Conservation (phyloP, 2,329 filamentous ascomycete species). For the Pseudomassariella vexata region DNA sequence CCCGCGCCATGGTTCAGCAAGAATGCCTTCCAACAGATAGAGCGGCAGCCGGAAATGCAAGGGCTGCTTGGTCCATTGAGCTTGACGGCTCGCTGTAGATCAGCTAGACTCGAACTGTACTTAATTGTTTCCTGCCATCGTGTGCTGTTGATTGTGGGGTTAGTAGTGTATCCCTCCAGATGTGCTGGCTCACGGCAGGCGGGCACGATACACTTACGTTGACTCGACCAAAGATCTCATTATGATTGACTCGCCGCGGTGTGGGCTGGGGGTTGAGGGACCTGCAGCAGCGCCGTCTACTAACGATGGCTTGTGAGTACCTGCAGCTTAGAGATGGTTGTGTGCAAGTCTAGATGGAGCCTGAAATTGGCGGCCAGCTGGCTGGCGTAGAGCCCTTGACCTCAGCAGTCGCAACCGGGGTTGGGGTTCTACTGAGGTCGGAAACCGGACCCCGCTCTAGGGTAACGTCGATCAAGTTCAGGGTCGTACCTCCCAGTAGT, state of each 20-base stretch:
- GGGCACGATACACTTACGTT: slow-evolving; percentile 17
- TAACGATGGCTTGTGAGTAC: neutral
- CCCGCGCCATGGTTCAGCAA: slow-evolving; percentile 68
- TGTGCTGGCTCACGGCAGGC: neutral
- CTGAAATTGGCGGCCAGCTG: slow-evolving; percentile 1
- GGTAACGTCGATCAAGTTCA: no score
- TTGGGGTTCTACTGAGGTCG: no score
- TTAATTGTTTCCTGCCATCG: slow-evolving; percentile 63
- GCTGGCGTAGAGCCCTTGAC: no score
- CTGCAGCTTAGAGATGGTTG: neutral
- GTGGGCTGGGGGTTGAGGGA: neutral
- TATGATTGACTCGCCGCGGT: slow-evolving; percentile 7
- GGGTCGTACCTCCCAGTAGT: no score
- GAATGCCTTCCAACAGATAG: slow-evolving; percentile 91
- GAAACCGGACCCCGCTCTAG: no score
- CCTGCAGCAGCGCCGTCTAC: slow-evolving; percentile 1
- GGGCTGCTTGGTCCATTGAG: slow-evolving; percentile 53
- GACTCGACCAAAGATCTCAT: slow-evolving; percentile 25
- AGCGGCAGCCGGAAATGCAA: slow-evolving; percentile 69
- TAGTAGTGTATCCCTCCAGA: no score
- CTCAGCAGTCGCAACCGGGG: no score
- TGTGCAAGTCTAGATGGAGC: neutral
- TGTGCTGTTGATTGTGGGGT: slow-evolving; percentile 35
- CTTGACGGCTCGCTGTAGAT: slow-evolving; percentile 60
- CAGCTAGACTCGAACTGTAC: slow-evolving; percentile 50